phyloP scores from a whole-genome alignment of 2,329 filamentous ascomycete genomes.

The Penicillium sp. region DNA sequence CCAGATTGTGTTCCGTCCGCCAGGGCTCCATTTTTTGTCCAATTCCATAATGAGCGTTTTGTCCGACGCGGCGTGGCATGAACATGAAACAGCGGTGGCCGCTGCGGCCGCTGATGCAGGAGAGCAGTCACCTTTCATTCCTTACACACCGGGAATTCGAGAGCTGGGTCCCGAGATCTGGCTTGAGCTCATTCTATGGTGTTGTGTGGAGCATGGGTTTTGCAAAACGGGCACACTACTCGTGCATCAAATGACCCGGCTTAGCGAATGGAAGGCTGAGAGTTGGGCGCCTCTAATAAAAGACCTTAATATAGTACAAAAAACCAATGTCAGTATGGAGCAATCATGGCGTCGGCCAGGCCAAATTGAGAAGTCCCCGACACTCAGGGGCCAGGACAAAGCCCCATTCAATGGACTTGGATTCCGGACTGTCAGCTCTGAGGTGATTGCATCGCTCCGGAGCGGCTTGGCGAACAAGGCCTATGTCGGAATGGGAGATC shows the following conservation, averaged over 20 bases:
- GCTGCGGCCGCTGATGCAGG: conserved; percentile 37
- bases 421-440: conserved; percentile 53
- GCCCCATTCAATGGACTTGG: conserved; percentile 42
- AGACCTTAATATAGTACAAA: conserved; percentile 26
- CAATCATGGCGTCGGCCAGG: conserved; percentile 37
- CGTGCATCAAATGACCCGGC: conserved; percentile 32
- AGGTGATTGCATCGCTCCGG: conserved; percentile 56
- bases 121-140: conserved; percentile 38
- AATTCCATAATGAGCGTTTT: conserved; percentile 47
- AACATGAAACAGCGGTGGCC: conserved; percentile 39
- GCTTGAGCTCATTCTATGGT: conserved; percentile 52
- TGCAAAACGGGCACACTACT: conserved; percentile 42
- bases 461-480: conserved; percentile 51
- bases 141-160: conserved; percentile 41
- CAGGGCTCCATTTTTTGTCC: conserved; percentile 44
- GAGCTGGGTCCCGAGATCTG: conserved; percentile 49
- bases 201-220: conserved; percentile 48
- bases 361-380: conserved; percentile 12
- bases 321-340: conserved; percentile 37
- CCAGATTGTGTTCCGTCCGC: conserved; percentile 38
- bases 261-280: conserved; percentile 39
- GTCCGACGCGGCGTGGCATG: conserved; percentile 47
- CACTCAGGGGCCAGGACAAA: conserved; percentile 15
- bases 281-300: conserved; percentile 40
- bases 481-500: conserved; percentile 39